These are phyloP conservation scores for Brettanomyces anomalus DNA, from an alignment of 805 yeast species.

Conservation along the genomic window DNA sequence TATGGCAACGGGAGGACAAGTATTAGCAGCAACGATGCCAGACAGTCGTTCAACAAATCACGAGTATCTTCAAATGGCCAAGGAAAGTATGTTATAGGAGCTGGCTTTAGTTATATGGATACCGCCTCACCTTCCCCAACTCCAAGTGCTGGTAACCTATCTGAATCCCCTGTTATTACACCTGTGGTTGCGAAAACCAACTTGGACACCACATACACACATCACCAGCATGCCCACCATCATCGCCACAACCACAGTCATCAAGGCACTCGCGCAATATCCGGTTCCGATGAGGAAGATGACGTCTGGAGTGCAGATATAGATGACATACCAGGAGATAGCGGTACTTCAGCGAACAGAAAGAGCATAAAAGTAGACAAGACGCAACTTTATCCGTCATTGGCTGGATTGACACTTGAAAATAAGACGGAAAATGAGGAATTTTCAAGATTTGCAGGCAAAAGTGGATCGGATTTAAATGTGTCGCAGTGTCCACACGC, in stretches of 20 bases:
- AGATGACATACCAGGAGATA: slow-evolving; percentile 32
- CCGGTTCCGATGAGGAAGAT: slow-evolving; percentile 2
- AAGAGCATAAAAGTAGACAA: not conserved
- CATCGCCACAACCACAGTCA: not conserved
- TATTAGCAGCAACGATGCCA: not conserved
- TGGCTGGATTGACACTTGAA: not conserved
- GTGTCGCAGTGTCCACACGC: too few species aligned
- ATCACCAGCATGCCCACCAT: not conserved
- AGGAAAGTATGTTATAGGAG: not conserved
- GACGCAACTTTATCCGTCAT: not conserved
- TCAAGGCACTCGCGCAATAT: too few species aligned
- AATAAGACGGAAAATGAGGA: not conserved
- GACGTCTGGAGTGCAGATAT: slow-evolving; percentile 76
- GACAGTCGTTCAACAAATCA: not conserved
- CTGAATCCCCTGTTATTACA: not conserved
- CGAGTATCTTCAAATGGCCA: not conserved
- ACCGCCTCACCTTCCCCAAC: not conserved
- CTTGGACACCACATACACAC: not conserved
- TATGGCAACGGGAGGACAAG: slow-evolving; percentile 1
- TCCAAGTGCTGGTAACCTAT: too few species aligned
- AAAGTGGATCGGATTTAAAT: too few species aligned
- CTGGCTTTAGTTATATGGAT: slow-evolving; percentile 1
- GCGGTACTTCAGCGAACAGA: not conserved
- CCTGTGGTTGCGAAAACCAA: not conserved
- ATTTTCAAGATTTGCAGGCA: not conserved